phyloP scores from a whole-genome alignment of 202 grass and related monocot genomes.

The Carex arenaria region DNA sequence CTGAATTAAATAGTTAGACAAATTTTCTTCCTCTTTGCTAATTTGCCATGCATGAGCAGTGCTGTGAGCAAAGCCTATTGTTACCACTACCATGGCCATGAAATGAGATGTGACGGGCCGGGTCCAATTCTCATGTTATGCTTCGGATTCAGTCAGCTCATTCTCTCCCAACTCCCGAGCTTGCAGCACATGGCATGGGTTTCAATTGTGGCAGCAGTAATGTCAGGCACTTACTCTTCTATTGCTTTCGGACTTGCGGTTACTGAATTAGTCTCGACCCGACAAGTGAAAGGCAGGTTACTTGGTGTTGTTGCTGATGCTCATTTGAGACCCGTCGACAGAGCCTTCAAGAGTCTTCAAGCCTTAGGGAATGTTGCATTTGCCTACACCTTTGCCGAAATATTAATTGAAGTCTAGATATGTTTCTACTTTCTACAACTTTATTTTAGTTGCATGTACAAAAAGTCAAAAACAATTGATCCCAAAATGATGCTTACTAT shows the following conservation, averaged over 20 bases:
- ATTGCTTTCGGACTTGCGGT: slow-evolving; percentile 26
- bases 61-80: slow-evolving; percentile 25
- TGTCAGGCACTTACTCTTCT: slow-evolving; percentile 31
- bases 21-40: neutral
- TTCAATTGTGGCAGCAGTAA: slow-evolving; percentile 29
- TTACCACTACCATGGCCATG: slow-evolving; percentile 17
- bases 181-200: slow-evolving; percentile 31
- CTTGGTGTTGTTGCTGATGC: slow-evolving; percentile 1
- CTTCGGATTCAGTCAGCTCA: slow-evolving; percentile 17
- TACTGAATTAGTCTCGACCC: neutral
- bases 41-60: neutral
- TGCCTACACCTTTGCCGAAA: slow-evolving; percentile 31
- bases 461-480: neutral
- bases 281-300: slow-evolving; percentile 5
- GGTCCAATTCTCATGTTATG: slow-evolving; percentile 28
- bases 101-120: slow-evolving; percentile 15
- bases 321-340: neutral
- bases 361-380: slow-evolving; percentile 32
- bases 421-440: neutral
- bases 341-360: slow-evolving; percentile 25
- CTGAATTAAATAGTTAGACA: neutral
- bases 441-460: neutral
- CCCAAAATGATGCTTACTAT: neutral
- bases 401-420: slow-evolving; percentile 35
- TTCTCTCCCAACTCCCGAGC: slow-evolving; percentile 29